Evolutionary conservation across 2,329 filamentous ascomycete species (phyloP), one percentile per base, ranked within the genome.

Genomic region (Epicoccum sorghinum): DNA sequence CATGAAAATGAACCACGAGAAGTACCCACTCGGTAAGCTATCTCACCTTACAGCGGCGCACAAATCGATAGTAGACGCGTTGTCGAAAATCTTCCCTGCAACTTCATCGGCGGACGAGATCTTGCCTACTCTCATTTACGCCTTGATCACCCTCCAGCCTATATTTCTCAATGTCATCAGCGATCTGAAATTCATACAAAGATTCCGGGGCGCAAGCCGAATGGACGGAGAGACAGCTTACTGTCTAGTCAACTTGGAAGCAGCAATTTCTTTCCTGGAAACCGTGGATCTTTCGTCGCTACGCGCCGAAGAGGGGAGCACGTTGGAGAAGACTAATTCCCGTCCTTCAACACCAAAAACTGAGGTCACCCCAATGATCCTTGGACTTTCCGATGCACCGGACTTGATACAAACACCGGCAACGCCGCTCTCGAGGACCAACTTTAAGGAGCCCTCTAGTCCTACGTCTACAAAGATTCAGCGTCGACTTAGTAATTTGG

Each of bases 71-170:
- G 95, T 99, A 43, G 93, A 98, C 72, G 93, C 92, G 4, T 72
- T 89, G 14, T 87, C 85, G 13, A 82, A 84, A 48, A 77, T 88
- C 18, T 83, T 88, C 49, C 84, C 86, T 7, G 84, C 93, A 0
- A 84, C 85, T 0, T 96, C 95, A 0, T 98, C 95, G 1, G 95
- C 95, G 3, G 95, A 99, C 70, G 95, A 98, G 76, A 96, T 99
- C 49, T 87, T 99, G 73, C 95, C 95, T 0, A 96, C 96, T 74
- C 83, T 99, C 59, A 99, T 99, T 58, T 99, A 96, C 77, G 91
- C 92, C 0, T 83, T 99, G 56, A 96, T 99, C 70, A 97, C 92
- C 3, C 88, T 93, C 39, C 89, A 91, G 0, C 89, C 93, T 0
- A 90, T 95, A 73, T 85, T 88, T 30, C 87, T 98, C 42, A 90